Conservation (phyloP, 345 rosid genomes). For the Aquilaria sinensis region DNA sequence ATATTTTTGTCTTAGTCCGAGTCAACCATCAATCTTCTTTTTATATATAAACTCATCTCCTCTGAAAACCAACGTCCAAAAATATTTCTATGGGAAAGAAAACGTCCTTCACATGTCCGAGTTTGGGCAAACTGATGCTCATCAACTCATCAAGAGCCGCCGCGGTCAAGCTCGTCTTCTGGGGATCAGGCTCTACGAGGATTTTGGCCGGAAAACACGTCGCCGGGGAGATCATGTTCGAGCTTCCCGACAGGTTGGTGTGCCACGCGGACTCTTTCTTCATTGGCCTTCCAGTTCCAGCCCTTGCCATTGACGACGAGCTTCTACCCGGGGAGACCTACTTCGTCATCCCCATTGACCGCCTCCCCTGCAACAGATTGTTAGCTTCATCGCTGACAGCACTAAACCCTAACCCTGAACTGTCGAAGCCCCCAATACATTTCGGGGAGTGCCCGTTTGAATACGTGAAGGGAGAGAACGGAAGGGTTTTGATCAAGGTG, state of each 20-base stretch:
- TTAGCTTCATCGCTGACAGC: conserved; percentile 56
- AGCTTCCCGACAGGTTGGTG: conserved; percentile 68
- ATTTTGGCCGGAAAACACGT: conserved; percentile 49
- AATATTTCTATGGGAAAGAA: too few relatives aligned
- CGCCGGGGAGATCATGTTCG: conserved; percentile 94
- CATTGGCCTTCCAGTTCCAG: conserved; percentile 72
- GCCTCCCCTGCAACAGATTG: conserved; percentile 38
- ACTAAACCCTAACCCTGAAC: conserved; percentile 38
- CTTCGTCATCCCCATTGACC: conserved; percentile 73
- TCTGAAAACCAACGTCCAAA: too few relatives aligned
- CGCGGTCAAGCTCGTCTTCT: conserved; percentile 50
- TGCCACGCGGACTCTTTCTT: conserved; percentile 86
- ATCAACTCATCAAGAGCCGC: conserved; percentile 8
- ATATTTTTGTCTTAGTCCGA: conserved; percentile 7
- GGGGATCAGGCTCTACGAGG: conserved; percentile 44
- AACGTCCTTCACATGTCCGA: not conserved
- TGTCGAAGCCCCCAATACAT: conserved; percentile 21
- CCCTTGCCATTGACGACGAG: conserved; percentile 58
- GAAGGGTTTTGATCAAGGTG: conserved; percentile 42
- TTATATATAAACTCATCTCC: too few relatives aligned
- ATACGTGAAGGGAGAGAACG: conserved; percentile 33
- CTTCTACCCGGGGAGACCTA: conserved; percentile 69
- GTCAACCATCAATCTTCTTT: conserved; percentile 3
- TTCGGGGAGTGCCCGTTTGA: conserved; percentile 44
- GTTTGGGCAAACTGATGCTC: conserved; percentile 41